Conservation (phyloP, 2,329 filamentous ascomycete genomes). For the Remersonia thermophila region DNA sequence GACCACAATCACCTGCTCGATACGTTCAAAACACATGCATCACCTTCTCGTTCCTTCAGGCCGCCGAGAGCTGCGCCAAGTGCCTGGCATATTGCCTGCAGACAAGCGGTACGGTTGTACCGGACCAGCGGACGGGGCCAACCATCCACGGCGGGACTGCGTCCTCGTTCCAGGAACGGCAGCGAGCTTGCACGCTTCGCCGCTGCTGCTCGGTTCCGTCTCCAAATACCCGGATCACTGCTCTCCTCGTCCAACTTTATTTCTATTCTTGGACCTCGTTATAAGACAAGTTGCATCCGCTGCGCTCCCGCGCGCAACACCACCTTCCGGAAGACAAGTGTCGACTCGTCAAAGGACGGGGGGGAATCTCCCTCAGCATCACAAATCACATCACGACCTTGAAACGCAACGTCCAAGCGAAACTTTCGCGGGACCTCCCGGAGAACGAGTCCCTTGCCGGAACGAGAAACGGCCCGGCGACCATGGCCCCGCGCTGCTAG, state of each 20-base stretch:
- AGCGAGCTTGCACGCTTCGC: conserved; percentile 4
- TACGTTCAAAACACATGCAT: too few species aligned
- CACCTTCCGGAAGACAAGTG: conserved; percentile 1
- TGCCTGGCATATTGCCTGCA: conserved; percentile 9
- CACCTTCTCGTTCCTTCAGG: too few species aligned
- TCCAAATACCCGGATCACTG: conserved; percentile 14
- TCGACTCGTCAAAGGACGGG: background rate
- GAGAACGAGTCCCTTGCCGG: background rate
- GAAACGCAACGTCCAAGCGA: too few species aligned
- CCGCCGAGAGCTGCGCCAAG: too few species aligned
- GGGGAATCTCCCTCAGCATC: too few species aligned
- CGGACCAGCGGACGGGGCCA: conserved; percentile 3
- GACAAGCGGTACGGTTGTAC: background rate
- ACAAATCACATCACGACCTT: too few species aligned
- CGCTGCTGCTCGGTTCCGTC: conserved; percentile 3
- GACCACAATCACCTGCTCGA: too few species aligned
- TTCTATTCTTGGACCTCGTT: conserved; percentile 15
- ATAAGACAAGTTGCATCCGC: conserved; percentile 1
- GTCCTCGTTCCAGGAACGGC: conserved; percentile 12
- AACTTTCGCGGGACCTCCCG: background rate
- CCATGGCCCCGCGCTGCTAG: conserved; percentile 2
- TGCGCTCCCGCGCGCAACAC: conserved; percentile 2
- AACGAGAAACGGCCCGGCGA: background rate
- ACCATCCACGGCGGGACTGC: conserved; percentile 9
- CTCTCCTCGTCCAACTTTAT: conserved; percentile 11